These are phyloP conservation scores for Penicillium verhagenii DNA, from an alignment of 495 filamentous ascomycete genomes.

Conservation along the genomic window DNA sequence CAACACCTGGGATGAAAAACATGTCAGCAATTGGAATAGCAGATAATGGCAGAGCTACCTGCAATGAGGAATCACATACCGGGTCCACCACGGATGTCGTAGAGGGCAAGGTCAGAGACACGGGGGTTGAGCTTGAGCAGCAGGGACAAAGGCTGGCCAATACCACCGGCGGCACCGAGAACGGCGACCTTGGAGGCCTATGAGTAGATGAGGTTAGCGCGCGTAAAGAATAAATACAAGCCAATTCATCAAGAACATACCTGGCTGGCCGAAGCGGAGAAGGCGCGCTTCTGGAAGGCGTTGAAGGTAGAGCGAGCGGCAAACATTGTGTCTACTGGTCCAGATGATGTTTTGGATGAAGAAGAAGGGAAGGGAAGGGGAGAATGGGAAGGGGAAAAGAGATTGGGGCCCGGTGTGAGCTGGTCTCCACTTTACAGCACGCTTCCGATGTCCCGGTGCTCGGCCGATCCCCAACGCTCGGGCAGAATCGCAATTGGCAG, in stretches of 20 bases:
- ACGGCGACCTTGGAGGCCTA: conserved; percentile 97
- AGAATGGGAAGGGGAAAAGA: conserved; percentile 19
- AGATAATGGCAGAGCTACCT: not conserved
- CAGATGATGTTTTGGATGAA: conserved; percentile 6
- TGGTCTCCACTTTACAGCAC: conserved; percentile 17
- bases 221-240: conserved; percentile 3
- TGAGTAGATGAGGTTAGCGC: conserved; percentile 32
- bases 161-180: conserved; percentile 93
- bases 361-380: conserved; percentile 13
- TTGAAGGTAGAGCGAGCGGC: conserved; percentile 68
- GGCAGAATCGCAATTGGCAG: conserved; percentile 4
- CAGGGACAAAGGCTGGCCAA: conserved; percentile 95
- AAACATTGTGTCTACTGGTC: conserved; percentile 58
- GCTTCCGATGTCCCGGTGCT: conserved; percentile 25
- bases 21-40: not conserved
- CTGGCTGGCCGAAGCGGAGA: conserved; percentile 88
- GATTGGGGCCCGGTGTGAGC: conserved; percentile 26
- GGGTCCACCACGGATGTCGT: conserved; percentile 93
- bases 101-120: conserved; percentile 88
- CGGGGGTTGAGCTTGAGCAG: conserved; percentile 97
- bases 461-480: conserved; percentile 9
- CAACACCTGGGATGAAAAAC: conserved; percentile 67
- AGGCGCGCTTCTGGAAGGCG: conserved; percentile 79
- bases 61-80: conserved; percentile 73
- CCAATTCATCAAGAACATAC: conserved; percentile 50